Evolutionary conservation across 495 filamentous ascomycete species (phyloP), one percentile per base, ranked within the genome.

Genomic region (Podospora comata): DNA sequence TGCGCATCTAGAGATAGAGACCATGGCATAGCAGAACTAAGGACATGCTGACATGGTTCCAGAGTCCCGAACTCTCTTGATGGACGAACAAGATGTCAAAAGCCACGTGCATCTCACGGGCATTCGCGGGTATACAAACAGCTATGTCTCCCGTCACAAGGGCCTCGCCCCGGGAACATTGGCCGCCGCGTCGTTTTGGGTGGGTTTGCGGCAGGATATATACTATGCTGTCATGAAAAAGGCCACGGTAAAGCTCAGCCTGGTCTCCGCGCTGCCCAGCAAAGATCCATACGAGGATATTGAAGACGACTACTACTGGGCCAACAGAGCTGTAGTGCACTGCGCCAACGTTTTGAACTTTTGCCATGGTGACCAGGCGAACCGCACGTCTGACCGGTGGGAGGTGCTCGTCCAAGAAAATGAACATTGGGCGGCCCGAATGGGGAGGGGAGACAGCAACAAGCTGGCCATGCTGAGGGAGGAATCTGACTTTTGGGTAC

Each of bases 201-300:
- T 88, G 34, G 83, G 83, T 9, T 78, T 88, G 16, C 80, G 85
- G 16, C 85, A 87, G 67, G 84, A 86, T 67, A 86, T 88, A 53
- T 86, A 85, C 71, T 78, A 73, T 34, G 85, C 85, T 5, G 84
- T 86, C 65, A 82, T 84, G n/a, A 83, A 79, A 6, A 78, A 82
- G 34, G 74, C 79, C 66, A 71, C 77, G 3, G 79, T 86, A 13
- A 72, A 79, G 18, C 71, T 84, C 32, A 80, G 74, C 62, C 73
- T 84, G 5, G 72, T 78, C 16, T 73, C 79, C 56, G 77, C 74
- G 16, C 72, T 83, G 20, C 75, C 84, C 66, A 79, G 85, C 64
- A 79, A 81, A 44, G 81, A 80, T 0, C 71, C 83, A 11, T 71
- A 73, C 0, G 68, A 75, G 1, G 27, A 61, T 6, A 4, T 28